Conservation (phyloP, 176 grass and related monocot species). For the Canna indica region DNA sequence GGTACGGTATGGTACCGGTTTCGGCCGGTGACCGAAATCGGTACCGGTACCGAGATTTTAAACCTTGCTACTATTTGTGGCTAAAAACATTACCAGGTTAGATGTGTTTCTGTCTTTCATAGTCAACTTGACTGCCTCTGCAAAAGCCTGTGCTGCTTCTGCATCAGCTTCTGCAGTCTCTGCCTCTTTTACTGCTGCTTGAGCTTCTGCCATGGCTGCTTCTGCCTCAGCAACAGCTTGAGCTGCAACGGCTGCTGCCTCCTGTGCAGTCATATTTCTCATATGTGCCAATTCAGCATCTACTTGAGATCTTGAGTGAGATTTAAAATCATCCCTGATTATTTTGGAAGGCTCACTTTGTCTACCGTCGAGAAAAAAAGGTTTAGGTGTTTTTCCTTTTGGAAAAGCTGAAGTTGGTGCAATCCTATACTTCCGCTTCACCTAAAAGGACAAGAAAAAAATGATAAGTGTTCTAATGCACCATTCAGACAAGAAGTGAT, state of each 20-base stretch:
- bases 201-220: constrained; percentile 72
- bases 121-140: constrained; percentile 46
- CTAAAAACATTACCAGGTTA: constrained; percentile 44
- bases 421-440: constrained; percentile 78
- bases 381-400: constrained; percentile 54
- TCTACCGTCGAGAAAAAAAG: constrained; percentile 44
- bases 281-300: constrained; percentile 67
- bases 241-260: constrained; percentile 47
- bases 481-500: neutral
- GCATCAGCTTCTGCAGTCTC: constrained; percentile 72
- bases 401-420: constrained; percentile 41
- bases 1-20: too few relatives aligned
- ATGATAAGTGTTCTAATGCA: neutral
- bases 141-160: constrained; percentile 68
- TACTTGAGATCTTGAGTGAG: constrained; percentile 46
- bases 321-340: constrained; percentile 38
- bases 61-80: neutral
- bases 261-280: constrained; percentile 61
- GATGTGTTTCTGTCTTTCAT: constrained; percentile 49
- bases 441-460: constrained; percentile 36
- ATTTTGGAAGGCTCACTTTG: constrained; percentile 35
- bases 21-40: too few relatives aligned
- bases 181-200: constrained; percentile 68
- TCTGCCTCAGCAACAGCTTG: constrained; percentile 80
- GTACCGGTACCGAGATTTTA: too few relatives aligned